phyloP scores from a whole-genome alignment of 352 stramenopile species.

The Thraustotheca clavata region DNA sequence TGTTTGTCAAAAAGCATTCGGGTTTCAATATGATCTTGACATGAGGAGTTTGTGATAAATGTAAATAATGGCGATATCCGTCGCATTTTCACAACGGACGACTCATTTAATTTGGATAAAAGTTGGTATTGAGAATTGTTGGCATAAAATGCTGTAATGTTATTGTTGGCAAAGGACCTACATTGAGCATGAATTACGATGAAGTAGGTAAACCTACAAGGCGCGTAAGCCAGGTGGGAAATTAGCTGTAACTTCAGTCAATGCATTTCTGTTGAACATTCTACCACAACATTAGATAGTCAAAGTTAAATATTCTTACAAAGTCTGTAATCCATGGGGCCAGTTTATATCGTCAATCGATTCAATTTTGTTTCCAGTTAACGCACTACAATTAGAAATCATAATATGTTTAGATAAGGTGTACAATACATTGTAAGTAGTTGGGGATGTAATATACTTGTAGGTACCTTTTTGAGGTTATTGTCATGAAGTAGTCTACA shows the following conservation, averaged over 20 bases:
- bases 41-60: neutral
- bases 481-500: too few relatives aligned
- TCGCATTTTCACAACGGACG: neutral
- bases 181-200: neutral
- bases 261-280: neutral
- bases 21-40: neutral
- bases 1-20: slow-evolving; percentile 4
- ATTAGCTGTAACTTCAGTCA: neutral
- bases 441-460: too few relatives aligned
- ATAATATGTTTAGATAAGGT: too few relatives aligned
- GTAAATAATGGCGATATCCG: neutral
- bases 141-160: slow-evolving; percentile 10
- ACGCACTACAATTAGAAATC: neutral
- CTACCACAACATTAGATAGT: neutral
- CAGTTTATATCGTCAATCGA: neutral
- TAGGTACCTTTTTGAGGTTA: too few relatives aligned
- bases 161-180: slow-evolving; percentile 5
- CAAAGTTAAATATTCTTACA: neutral
- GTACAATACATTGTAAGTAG: too few relatives aligned
- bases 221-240: neutral
- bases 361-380: neutral
- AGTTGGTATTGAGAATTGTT: neutral
- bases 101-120: neutral
- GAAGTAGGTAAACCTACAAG: neutral
- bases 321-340: neutral